Percentiles rank a stretch among this genome's conserved stretches.
Conservation (phyloP, 2,329 filamentous ascomycete species). For the Trichoderma atrobrunneum region DNA sequence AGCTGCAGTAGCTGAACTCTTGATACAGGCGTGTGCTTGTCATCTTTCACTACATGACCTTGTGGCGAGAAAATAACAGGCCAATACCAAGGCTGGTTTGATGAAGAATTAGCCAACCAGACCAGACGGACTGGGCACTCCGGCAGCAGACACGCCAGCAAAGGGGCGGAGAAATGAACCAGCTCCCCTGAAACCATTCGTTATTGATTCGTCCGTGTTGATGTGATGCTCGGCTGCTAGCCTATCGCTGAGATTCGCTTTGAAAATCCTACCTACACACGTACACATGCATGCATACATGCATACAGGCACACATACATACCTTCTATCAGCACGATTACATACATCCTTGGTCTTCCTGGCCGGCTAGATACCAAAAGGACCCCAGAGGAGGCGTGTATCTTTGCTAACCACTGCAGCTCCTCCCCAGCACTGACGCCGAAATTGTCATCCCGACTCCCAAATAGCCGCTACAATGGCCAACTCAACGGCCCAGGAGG, state of each 20-base stretch:
- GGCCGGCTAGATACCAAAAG: neutral
- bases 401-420: neutral
- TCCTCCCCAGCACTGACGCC: neutral
- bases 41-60: neutral
- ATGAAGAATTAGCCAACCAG: conserved; percentile 12
- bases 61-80: neutral
- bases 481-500: conserved; percentile 28
- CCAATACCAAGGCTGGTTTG: neutral
- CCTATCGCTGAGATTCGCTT: conserved; percentile 2
- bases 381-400: neutral
- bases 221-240: neutral
- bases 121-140: neutral
- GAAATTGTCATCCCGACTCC: neutral
- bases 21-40: neutral
- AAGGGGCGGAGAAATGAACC: conserved; percentile 2
- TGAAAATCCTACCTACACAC: neutral
- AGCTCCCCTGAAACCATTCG: neutral
- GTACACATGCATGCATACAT: neutral
- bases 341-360: neutral
- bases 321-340: neutral
- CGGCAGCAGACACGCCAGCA: conserved; percentile 13
- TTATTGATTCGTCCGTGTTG: conserved; percentile 3
- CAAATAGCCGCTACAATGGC: conserved; percentile 19
- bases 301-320: neutral
- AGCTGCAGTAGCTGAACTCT: neutral